Evolutionary conservation across 768 basidiomycete genomes (phyloP).

Genomic region (Udeniomyces megalosporus): DNA sequence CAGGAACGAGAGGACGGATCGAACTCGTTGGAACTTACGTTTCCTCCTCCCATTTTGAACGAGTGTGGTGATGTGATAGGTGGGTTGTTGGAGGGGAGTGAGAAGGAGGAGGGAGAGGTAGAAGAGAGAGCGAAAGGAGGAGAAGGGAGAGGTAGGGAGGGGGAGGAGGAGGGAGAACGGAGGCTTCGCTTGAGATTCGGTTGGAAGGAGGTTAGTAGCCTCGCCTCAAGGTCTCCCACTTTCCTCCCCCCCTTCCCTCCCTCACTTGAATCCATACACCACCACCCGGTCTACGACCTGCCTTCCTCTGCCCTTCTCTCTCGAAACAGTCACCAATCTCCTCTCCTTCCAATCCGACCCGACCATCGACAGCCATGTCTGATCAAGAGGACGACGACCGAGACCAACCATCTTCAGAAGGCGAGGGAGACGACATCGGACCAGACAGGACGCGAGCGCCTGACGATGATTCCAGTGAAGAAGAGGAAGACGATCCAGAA

Average conservation of each 20-base stretch:
- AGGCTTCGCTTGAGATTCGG: too few species aligned
- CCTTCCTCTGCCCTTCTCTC: constrained; percentile 22
- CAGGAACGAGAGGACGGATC: background rate
- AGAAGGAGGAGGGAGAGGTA: constrained; percentile 19
- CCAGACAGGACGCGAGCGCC: constrained; percentile 15
- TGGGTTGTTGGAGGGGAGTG: too few species aligned
- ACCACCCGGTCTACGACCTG: constrained; percentile 21
- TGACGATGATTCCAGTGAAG: constrained; percentile 28
- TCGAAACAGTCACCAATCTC: constrained; percentile 16
- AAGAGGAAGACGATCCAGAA: constrained; percentile 67
- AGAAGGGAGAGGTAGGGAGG: too few species aligned
- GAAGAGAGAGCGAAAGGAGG: background rate
- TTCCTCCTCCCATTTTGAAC: constrained; percentile 7
- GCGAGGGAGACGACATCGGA: constrained; percentile 20
- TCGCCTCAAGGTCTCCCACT: background rate
- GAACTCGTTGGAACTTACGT: background rate
- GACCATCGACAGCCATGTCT: constrained; percentile 18
- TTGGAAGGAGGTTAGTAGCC: too few species aligned
- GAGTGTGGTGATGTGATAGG: background rate
- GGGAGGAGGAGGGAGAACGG: too few species aligned
- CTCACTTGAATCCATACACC: too few species aligned
- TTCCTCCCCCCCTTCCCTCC: constrained; percentile 22
- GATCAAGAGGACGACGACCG: constrained; percentile 14
- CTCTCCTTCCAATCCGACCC: constrained; percentile 24
- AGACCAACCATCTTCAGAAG: constrained; percentile 20